Evolutionary conservation across 768 basidiomycete genomes (phyloP), one percentile per base, ranked within the genome.

Genomic region (Amanita fuliginea): DNA sequence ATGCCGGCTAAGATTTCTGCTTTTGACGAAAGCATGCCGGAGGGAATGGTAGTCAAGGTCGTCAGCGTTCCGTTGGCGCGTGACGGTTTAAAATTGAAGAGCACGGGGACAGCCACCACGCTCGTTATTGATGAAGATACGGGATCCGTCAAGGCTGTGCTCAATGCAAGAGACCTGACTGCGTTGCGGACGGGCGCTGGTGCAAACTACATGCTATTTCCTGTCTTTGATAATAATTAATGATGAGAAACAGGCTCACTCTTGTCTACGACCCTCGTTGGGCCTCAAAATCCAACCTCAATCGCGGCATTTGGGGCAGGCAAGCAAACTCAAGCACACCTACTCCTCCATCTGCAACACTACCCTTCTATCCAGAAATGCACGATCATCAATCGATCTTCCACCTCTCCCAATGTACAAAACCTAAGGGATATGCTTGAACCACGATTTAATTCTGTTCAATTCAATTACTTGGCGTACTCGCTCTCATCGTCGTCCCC

Each of bases 181-280:
- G 85, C 90, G 4, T 63, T 91, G 26, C 65, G 92, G 37, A 95
- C 86, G 50, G 89, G 89, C 45, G 86, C 86, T 54, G 86, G 89
- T 83, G 52, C 24, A 63, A 39, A 22, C 19, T 28, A 33, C 47
- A 9, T 21, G 19, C 6, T 24, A 24, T 11, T 11, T 3, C 33
- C 14, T 16, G 2, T 26, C 7, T 26, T 7, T 9, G 43, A 36
- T 5, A n/a, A 28, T 51, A 22, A 42, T 35, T 34, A 24, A n/a
- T n/a, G n/a, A n/a, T n/a, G n/a, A 4, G 7, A 33, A 11, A 42
- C 53, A 87, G 86, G 82, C 26, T 89, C 86, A 0, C 63, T 84
- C 3, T 72, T 88, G 3, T 83, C 86, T 1, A 78, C 77, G 0
- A 73, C 65, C 10, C 64, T 86, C 2, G 69, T 85, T 10, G 64